Percentiles rank a stretch among this genome's conserved stretches.
Evolutionary conservation across 2,329 filamentous ascomycete species (phyloP).

Genomic region (Scolecobasidium constrictum): DNA sequence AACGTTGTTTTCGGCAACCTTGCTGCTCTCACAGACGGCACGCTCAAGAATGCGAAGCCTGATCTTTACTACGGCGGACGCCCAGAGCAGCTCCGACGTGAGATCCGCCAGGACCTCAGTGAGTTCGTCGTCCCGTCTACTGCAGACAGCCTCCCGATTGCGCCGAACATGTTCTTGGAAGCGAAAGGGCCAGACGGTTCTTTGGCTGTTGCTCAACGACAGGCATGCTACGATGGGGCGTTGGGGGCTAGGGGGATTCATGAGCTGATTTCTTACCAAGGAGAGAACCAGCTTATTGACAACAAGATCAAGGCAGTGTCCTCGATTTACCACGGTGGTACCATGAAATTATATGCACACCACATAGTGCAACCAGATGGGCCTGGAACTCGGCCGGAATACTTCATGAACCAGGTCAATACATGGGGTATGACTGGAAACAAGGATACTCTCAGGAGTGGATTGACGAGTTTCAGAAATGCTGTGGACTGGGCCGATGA

Average conservation of each 20-base stretch:
- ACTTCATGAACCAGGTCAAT: neutral
- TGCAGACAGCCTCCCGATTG: slow-evolving; percentile 13
- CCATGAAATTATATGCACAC: no score
- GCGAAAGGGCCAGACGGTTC: slow-evolving; percentile 30
- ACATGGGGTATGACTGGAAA: no score
- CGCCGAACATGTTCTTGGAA: slow-evolving; percentile 27
- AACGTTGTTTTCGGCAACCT: no score
- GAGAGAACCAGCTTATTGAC: neutral
- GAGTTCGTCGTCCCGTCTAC: slow-evolving; percentile 20
- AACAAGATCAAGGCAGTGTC: slow-evolving; percentile 2
- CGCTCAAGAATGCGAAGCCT: slow-evolving; percentile 16
- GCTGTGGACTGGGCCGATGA: no score
- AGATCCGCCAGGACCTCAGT: slow-evolving; percentile 18
- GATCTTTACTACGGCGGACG: slow-evolving; percentile 21
- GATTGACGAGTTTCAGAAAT: no score
- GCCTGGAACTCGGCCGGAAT: neutral
- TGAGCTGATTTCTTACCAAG: no score
- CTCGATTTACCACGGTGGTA: neutral
- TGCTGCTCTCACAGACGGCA: no score
- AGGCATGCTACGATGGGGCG: no score
- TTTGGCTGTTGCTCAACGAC: no score
- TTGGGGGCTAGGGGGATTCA: no score
- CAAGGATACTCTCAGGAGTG: no score
- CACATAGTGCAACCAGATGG: no score
- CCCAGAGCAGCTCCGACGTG: slow-evolving; percentile 18